phyloP scores from a whole-genome alignment of 768 basidiomycete species.

The Lyophyllum shimeji region DNA sequence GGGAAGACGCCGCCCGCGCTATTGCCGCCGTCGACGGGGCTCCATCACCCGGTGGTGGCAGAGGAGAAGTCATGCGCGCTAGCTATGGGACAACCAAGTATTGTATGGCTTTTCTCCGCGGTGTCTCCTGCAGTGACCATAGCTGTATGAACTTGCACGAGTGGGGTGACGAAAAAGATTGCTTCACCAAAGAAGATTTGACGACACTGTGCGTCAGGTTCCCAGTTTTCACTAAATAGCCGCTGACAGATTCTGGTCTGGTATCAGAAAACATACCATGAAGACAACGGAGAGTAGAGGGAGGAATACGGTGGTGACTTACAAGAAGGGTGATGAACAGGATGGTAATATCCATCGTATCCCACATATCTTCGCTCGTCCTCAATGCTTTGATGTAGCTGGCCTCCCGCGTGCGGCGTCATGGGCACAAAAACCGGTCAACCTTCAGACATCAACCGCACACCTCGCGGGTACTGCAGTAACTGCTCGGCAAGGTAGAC shows the following conservation, averaged over 20 bases:
- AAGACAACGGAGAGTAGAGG: conserved; percentile 80
- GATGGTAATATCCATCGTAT: conserved; percentile 38
- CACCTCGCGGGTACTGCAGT: conserved; percentile 18
- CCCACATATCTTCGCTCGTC: conserved; percentile 8
- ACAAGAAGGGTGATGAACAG: conserved; percentile 64
- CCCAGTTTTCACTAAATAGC: conserved; percentile 7
- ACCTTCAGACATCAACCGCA: conserved; percentile 18
- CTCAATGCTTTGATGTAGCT: conserved; percentile 20
- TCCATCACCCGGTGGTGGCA: conserved; percentile 84
- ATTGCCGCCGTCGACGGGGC: conserved; percentile 93
- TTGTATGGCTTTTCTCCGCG: conserved; percentile 92
- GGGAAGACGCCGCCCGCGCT: conserved; percentile 92
- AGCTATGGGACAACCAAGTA: conserved; percentile 98
- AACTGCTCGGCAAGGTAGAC: conserved; percentile 39
- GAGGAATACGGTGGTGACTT: conserved; percentile 43
- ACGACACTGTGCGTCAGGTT: conserved; percentile 70
- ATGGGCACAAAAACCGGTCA: conserved; percentile 52
- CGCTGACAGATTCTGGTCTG: conserved; percentile 8
- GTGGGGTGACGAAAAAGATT: conserved; percentile 98
- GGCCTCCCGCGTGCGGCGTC: conserved; percentile 70
- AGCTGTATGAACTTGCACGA: conserved; percentile 95
- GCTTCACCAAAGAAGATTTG: conserved; percentile 95
- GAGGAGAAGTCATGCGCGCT: conserved; percentile 81
- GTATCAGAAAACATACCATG: conserved; percentile 82
- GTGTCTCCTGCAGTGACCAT: conserved; percentile 79